Percentiles rank a stretch among this genome's conserved stretches.
phyloP scores from a whole-genome alignment of 805 yeast species.

The Helenozyma baotianmanensis region DNA sequence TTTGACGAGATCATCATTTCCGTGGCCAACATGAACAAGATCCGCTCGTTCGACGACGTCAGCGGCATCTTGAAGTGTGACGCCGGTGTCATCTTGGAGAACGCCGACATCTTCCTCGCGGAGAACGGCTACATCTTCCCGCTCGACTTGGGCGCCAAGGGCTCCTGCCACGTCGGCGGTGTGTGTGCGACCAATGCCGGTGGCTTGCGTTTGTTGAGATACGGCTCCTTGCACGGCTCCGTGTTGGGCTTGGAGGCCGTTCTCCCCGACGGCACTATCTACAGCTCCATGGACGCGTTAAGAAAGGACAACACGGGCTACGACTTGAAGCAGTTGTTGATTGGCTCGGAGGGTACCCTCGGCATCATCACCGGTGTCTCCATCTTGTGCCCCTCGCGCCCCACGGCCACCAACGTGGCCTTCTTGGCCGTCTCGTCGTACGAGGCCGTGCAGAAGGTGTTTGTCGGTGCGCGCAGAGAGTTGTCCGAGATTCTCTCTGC shows the following conservation, averaged over 20 bases:
- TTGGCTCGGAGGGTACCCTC: constrained; percentile 90
- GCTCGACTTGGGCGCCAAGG: constrained; percentile 91
- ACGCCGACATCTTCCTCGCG: constrained; percentile 71
- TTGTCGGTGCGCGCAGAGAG: constrained; percentile 71
- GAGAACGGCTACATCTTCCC: constrained; percentile 91
- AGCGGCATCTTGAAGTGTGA: constrained; percentile 86
- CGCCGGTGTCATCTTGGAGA: constrained; percentile 85
- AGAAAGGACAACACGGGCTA: constrained; percentile 95
- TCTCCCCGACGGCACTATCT: constrained; percentile 81
- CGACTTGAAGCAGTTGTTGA: constrained; percentile 86
- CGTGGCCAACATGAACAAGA: constrained; percentile 63
- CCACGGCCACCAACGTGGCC: constrained; percentile 81
- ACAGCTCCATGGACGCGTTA: constrained; percentile 75
- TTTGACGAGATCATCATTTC: constrained; percentile 85
- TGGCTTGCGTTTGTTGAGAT: constrained; percentile 80
- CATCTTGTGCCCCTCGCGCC: constrained; percentile 83
- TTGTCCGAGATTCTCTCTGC: constrained; percentile 85
- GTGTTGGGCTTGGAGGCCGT: constrained; percentile 91
- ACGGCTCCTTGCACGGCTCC: constrained; percentile 89
- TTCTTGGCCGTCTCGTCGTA: constrained; percentile 77
- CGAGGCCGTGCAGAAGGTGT: constrained; percentile 79
- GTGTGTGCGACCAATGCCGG: constrained; percentile 96
- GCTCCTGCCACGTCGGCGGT: constrained; percentile 95
- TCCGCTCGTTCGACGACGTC: constrained; percentile 75
- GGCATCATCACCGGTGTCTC: constrained; percentile 91